Evolutionary conservation across 768 basidiomycete species (phyloP), one percentile per base, ranked within the genome.

Genomic region (Rhodotorula toruloides): DNA sequence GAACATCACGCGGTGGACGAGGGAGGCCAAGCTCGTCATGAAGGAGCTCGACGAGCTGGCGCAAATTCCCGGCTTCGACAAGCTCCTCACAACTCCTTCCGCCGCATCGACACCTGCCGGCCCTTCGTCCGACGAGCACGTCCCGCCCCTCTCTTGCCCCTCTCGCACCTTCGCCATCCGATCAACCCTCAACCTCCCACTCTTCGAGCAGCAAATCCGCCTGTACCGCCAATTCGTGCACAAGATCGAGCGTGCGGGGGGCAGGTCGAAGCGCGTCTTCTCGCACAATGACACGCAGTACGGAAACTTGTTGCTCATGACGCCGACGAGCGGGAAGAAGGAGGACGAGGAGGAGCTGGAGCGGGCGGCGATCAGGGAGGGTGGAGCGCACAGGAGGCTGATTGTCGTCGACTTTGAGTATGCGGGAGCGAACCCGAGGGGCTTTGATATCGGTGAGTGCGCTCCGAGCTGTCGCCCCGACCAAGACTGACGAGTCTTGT

Each of bases 201-300:
- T 63, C 29, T 74, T 76, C 52, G 67, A 70, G 49, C 58, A 71
- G 34, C 72, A 56, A 72, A 72, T 63, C 52, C 70, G 74, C n/a
- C 73, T 73, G 65, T 76, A 77, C 56, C 71, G 74, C 2, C 74
- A 75, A 31, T 88, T 93, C 76, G 80, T 80, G 67, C 73, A 77
- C 71, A 79, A 78, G 32, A 81, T 81, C 66, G 86, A 90, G 74
- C 81, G 82, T 65, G 78, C 79, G 25, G 78, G 29, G 22, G 48
- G 34, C 32, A 81, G 83, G 47, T 86, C 87, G 68, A 81, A 80
- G 67, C 81, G 87, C 50, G 79, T 80, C 16, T 80, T 81, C 66
- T 83, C 88, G 65, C 94, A 99, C 79, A 99, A 97, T 76, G 96
- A 98, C 77, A 82, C 91, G 13, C 96, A 98, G 78, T 93, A 91